These are phyloP conservation scores for Darksidea phi DNA, from an alignment of 495 filamentous ascomycete genomes.

Conservation along the genomic window DNA sequence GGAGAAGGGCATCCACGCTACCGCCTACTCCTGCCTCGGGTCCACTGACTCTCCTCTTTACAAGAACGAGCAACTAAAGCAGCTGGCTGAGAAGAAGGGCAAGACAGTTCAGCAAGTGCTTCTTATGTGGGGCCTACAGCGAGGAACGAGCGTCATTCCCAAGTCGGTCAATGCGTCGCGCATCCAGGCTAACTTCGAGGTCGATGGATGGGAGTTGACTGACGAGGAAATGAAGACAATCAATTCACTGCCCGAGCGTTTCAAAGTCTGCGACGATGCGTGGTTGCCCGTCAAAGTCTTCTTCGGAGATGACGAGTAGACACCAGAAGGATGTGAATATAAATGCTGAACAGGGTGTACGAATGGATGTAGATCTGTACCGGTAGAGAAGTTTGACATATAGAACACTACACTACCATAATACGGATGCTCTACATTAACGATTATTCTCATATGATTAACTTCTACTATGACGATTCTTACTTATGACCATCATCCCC, in stretches of 20 bases:
- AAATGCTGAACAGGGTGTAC: background rate
- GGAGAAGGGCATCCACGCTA: slow-evolving; percentile 46
- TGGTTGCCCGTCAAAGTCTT: slow-evolving; percentile 68
- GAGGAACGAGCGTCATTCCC: slow-evolving; percentile 45
- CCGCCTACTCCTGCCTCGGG: slow-evolving; percentile 46
- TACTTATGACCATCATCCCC: too few species aligned
- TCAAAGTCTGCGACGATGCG: slow-evolving; percentile 47
- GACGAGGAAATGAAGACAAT: slow-evolving; percentile 45
- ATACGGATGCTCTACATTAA: too few species aligned
- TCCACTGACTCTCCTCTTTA: slow-evolving; percentile 45
- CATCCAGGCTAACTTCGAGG: slow-evolving; percentile 44
- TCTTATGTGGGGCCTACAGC: slow-evolving; percentile 47
- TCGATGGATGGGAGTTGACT: slow-evolving; percentile 44
- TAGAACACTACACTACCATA: too few species aligned
- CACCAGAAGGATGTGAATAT: background rate
- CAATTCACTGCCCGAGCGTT: slow-evolving; percentile 40
- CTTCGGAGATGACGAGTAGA: slow-evolving; percentile 80
- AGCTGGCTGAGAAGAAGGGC: slow-evolving; percentile 44
- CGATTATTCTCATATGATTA: too few species aligned
- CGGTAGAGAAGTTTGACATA: too few species aligned
- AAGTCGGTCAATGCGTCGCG: slow-evolving; percentile 44
- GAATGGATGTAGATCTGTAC: too few species aligned
- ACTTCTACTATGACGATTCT: too few species aligned
- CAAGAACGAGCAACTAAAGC: slow-evolving; percentile 40
- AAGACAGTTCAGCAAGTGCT: slow-evolving; percentile 42